Base-by-base conservation (phyloP, 768 basidiomycete genomes). In the Termitomyces sp. region DNA sequence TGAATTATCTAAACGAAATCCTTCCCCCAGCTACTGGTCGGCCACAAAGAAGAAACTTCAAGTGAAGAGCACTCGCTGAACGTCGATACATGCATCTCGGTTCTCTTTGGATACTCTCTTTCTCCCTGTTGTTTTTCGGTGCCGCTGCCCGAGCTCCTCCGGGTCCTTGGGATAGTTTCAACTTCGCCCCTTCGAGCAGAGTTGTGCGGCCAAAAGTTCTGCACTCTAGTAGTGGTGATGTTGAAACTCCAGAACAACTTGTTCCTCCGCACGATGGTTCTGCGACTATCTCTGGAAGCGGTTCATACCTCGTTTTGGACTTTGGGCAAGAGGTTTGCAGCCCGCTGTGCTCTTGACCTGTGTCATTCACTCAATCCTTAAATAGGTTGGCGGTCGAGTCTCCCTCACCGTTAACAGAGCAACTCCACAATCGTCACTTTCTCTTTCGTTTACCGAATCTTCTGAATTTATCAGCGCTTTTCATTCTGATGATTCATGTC, bases 381-480 rank as follows among this genome's bases (percentile, higher is more conserved):
- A 23, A 13, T 20, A 76, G 74, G 69, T 74, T 40, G 72, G 71
- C 4, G 74, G 75, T 4, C 63, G 67, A 9, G 58, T 75, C 3
- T 75, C 73, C 1, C 48, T 77, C 14, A 67, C 63, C 4, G 65
- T 74, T 36, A 55, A 68, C 56, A 48, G 63, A 33, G 67, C 70
- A 2, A 68, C 72, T 0, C 46, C 68, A 0, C 54, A 65, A 4
- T 72, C 79, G 1, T 66, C 71, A 5, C 67, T 81, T n/a, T 73
- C 79, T 3, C 69, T 82, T 35, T 75, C 80, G 2, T 82, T 81
- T 68, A 79, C 78, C 0, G 80, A 82, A 63, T 82, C 81, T 3
- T 68, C 80, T 1, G 56, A 75, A 48, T 82, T 80, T 66, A 78
- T 82, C 58, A 72, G 67, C 50, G 79, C 80, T 0, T 53, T 68